A percentile compares a stretch with the other conserved stretches of the same genome.
These are phyloP conservation scores for Puccinellia tenuiflora DNA, from an alignment of 176 grass and related monocot genomes.

Conservation along the genomic window DNA sequence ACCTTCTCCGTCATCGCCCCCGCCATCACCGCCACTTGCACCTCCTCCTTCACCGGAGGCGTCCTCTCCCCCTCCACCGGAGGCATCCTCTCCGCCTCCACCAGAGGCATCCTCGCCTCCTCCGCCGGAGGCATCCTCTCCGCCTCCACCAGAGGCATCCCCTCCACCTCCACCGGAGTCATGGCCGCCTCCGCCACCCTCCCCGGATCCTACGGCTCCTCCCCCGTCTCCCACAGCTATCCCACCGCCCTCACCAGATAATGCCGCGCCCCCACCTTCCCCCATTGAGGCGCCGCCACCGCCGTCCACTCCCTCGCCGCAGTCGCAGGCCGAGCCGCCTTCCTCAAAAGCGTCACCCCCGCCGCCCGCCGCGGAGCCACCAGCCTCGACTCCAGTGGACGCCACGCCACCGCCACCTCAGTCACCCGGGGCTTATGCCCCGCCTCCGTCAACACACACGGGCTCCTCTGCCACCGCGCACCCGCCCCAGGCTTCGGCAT, in stretches of 20 bases:
- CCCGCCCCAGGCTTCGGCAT: neutral
- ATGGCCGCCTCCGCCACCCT: constrained; percentile 16
- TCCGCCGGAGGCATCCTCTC: neutral
- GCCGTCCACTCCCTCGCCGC: neutral
- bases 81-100: constrained; percentile 15
- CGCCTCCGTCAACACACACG: constrained; percentile 8
- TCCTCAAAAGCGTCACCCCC: neutral
- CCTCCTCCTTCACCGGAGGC: neutral
- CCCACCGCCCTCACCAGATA: constrained; percentile 28
- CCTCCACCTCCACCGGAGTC: constrained; percentile 19
- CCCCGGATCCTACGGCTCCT: neutral
- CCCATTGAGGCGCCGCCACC: neutral
- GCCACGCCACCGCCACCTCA: neutral
- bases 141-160: neutral
- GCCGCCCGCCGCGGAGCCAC: neutral
- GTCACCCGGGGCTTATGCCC: neutral
- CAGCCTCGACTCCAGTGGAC: neutral
- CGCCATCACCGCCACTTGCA: neutral
- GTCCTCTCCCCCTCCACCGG: neutral
- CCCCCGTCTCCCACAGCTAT: constrained; percentile 3
- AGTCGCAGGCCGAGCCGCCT: neutral
- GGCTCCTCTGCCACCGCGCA: neutral
- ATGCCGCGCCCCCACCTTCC: constrained; percentile 8
- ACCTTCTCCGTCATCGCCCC: neutral
- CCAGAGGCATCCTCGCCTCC: constrained; percentile 11